These are phyloP conservation scores for Solanum pimpinellifolium DNA, from an alignment of 257 asterid genomes.

Conservation along the genomic window DNA sequence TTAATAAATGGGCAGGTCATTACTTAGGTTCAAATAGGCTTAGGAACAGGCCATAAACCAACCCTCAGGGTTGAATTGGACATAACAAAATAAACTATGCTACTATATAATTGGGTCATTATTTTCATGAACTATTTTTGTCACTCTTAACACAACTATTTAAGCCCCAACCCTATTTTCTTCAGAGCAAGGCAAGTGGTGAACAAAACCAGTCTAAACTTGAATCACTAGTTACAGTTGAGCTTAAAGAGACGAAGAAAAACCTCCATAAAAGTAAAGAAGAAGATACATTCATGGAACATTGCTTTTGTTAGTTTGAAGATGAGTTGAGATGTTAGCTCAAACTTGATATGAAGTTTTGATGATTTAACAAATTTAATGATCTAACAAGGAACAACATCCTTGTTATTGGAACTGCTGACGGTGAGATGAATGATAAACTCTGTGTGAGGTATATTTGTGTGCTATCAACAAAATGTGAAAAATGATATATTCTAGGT, in stretches of 20 bases:
- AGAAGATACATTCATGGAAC: slow-evolving; percentile 44
- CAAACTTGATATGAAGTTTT: too few species aligned
- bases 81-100: not conserved
- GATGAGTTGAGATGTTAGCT: too few species aligned
- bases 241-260: slow-evolving; percentile 47
- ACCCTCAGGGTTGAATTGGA: too few species aligned
- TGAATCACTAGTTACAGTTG: slow-evolving; percentile 15
- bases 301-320: not conserved
- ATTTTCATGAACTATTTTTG: not conserved
- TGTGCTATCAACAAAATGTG: too few species aligned
- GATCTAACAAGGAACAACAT: too few species aligned
- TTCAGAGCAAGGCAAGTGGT: slow-evolving; percentile 22
- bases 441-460: too few species aligned
- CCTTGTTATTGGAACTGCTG: too few species aligned
- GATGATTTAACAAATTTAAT: too few species aligned
- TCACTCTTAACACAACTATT: not conserved
- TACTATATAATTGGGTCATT: not conserved
- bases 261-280: slow-evolving; percentile 38
- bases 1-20: not conserved
- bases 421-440: too few species aligned
- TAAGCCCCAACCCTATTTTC: slow-evolving; percentile 1
- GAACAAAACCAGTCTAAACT: slow-evolving; percentile 1
- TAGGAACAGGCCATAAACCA: not conserved
- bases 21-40: not conserved
- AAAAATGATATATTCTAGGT: too few species aligned